A percentile compares a stretch with the other conserved stretches of the same genome.
Evolutionary conservation across 139 green algal genomes (phyloP).

Genomic region (Picochlorum sp.): DNA sequence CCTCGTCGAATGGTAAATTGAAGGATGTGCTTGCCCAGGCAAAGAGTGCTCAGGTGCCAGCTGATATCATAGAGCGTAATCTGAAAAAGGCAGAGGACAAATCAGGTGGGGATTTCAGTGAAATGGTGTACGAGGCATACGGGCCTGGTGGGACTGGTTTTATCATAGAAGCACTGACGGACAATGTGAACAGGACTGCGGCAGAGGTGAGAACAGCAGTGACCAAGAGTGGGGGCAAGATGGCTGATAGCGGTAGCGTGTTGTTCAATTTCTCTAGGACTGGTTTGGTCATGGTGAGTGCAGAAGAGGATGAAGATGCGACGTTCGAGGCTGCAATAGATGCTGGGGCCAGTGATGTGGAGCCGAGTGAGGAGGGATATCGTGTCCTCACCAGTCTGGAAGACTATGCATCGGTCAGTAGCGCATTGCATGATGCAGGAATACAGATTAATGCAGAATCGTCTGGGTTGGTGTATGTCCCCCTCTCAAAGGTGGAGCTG

Average conservation of each 20-base stretch:
- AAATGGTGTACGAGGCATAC: constrained; percentile 62
- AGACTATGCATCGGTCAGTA: constrained; percentile 27
- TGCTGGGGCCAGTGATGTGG: constrained; percentile 59
- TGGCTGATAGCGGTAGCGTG: constrained; percentile 75
- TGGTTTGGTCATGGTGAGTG: constrained; percentile 33
- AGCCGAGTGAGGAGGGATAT: constrained; percentile 28
- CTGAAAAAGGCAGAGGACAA: constrained; percentile 74
- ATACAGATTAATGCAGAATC: constrained; percentile 18
- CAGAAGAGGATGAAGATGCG: constrained; percentile 35
- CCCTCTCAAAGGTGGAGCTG: constrained; percentile 30
- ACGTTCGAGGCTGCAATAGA: constrained; percentile 73
- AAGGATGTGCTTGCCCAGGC: constrained; percentile 48
- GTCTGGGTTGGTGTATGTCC: constrained; percentile 17
- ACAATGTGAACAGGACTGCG: constrained; percentile 81
- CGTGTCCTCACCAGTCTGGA: constrained; percentile 33
- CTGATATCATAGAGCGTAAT: constrained; percentile 90
- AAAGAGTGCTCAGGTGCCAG: constrained; percentile 53
- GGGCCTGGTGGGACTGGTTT: constrained; percentile 75
- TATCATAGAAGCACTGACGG: constrained; percentile 79
- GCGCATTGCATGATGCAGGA: constrained; percentile 6
- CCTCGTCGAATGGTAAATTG: constrained; percentile 60
- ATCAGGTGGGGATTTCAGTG: constrained; percentile 65
- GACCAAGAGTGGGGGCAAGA: constrained; percentile 74
- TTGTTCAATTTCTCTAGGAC: constrained; percentile 83
- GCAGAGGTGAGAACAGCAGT: constrained; percentile 54